Conservation (phyloP, 805 yeast genomes). For the Wickerhamiella azymoides region DNA sequence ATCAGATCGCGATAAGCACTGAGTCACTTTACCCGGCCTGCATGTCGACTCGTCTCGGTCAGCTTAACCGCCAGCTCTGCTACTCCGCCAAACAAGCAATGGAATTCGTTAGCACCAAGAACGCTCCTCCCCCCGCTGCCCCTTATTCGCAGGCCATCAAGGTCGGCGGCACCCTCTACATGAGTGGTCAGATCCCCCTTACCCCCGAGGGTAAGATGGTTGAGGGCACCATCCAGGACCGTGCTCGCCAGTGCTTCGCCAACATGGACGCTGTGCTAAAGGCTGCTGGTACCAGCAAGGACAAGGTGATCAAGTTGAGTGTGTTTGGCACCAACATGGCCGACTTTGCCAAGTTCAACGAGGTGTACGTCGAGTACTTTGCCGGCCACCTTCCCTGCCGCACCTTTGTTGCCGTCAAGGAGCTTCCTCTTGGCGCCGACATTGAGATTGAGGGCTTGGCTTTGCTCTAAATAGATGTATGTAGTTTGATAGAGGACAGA, state of each 20-base stretch:
- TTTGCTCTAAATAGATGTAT: slow-evolving; percentile 33
- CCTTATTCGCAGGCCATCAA: slow-evolving; percentile 92
- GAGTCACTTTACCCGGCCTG: slow-evolving; percentile 2
- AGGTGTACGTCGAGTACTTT: slow-evolving; percentile 48
- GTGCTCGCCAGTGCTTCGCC: slow-evolving; percentile 29
- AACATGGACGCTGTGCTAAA: slow-evolving; percentile 48
- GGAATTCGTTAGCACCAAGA: slow-evolving; percentile 30
- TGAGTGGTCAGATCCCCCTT: slow-evolving; percentile 91
- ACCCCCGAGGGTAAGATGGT: slow-evolving; percentile 67
- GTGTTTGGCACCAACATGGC: slow-evolving; percentile 84
- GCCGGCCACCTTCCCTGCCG: slow-evolving; percentile 59
- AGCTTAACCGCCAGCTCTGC: slow-evolving; percentile 3
- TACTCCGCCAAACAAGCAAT: slow-evolving; percentile 10
- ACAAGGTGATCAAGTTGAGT: slow-evolving; percentile 75
- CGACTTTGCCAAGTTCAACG: slow-evolving; percentile 73
- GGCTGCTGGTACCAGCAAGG: slow-evolving; percentile 73
- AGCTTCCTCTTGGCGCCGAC: slow-evolving; percentile 75
- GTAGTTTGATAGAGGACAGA: no score
- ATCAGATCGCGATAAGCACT: neutral
- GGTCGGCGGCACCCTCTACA: slow-evolving; percentile 75
- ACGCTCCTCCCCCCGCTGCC: slow-evolving; percentile 95
- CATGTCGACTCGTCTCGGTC: slow-evolving; percentile 7
- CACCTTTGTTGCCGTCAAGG: slow-evolving; percentile 91
- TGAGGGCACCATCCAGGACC: slow-evolving; percentile 46
- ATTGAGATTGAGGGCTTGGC: slow-evolving; percentile 91